Evolutionary conservation across 2,329 filamentous ascomycete genomes (phyloP), one percentile per base, ranked within the genome.

Genomic region (Aureobasidium leucospermi): DNA sequence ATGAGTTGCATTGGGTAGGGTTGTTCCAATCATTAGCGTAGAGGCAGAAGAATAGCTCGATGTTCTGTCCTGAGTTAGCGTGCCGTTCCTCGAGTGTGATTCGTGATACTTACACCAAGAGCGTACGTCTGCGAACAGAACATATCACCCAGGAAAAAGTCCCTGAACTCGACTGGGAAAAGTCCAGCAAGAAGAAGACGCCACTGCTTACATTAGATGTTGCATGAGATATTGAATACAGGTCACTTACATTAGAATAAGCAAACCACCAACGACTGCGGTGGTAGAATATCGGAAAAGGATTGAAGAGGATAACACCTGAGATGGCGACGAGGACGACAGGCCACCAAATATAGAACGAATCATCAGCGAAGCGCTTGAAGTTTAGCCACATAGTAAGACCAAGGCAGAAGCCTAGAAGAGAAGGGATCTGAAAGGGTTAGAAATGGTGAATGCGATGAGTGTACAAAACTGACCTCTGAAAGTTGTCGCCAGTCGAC

Each of bases 81-180:
- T 15, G 6, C 32, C 39, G n/a, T 28, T 7, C 9, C 23, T 58
- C 10, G 6, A 16, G n/a, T 13, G 8, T n/a, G 8, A 11, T 23
- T 28, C 7, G 6, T 13, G 8, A 73, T 52, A 52, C 48, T 41
- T 52, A 52, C 48, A 16, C 89, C 87, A 74, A 90, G 89, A 15
- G 87, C 83, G 73, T 99, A 99, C 6, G 92, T 96, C 59, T 96
- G 79, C 2, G 94, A 97, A 74, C 93, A 97, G 73, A 96, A 96
- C 80, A 97, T 96, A 71, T 99, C 94, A 56, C 94, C 94, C 0
- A 97, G 81, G 73, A 96, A 97, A 75, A 99, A 97, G 73, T 99
- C 94, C 60, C 92, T 85, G 71, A 97, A 99, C 71, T 97, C 93
- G 52, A 99, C 94, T 1, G 90, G 90, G 68, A 95, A 96, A 19